Evolutionary conservation across 257 asterid species (phyloP).

Genomic region (Gentiana straminea): DNA sequence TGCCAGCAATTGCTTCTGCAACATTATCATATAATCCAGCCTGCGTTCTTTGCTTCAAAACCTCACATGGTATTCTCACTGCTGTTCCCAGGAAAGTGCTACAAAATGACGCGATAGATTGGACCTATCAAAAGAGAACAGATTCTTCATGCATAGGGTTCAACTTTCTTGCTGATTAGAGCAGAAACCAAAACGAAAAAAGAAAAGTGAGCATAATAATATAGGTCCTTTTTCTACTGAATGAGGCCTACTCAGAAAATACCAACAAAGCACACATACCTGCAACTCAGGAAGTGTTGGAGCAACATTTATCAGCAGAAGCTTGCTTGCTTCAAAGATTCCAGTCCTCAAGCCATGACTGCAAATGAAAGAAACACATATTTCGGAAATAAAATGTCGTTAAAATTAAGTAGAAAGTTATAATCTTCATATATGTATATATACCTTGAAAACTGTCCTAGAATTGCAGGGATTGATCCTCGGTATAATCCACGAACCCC

Average conservation of each 20-base stretch:
- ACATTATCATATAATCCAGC: conserved; percentile 79
- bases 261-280: conserved; percentile 25
- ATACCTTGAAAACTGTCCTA: conserved; percentile 95
- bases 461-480: conserved; percentile 94
- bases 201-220: too few relatives aligned
- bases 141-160: too few relatives aligned
- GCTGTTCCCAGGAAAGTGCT: conserved; percentile 89
- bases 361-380: conserved; percentile 15
- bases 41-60: conserved; percentile 80
- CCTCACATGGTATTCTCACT: conserved; percentile 88
- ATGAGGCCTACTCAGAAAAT: too few relatives aligned
- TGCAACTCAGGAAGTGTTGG: conserved; percentile 91
- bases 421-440: conserved; percentile 1
- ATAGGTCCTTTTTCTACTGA: too few relatives aligned
- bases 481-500: conserved; percentile 80
- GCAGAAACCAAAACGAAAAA: too few relatives aligned
- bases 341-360: conserved; percentile 99
- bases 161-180: too few relatives aligned
- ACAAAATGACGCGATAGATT: conserved; percentile 35
- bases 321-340: conserved; percentile 90
- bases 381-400: not conserved
- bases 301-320: conserved; percentile 75
- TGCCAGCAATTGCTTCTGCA: conserved; percentile 70
- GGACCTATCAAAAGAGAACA: conserved; percentile 8
- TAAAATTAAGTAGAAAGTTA: not conserved